Evolutionary conservation across 1,284 basidiomycete species (phyloP).

Genomic region (Tilletia indica): DNA sequence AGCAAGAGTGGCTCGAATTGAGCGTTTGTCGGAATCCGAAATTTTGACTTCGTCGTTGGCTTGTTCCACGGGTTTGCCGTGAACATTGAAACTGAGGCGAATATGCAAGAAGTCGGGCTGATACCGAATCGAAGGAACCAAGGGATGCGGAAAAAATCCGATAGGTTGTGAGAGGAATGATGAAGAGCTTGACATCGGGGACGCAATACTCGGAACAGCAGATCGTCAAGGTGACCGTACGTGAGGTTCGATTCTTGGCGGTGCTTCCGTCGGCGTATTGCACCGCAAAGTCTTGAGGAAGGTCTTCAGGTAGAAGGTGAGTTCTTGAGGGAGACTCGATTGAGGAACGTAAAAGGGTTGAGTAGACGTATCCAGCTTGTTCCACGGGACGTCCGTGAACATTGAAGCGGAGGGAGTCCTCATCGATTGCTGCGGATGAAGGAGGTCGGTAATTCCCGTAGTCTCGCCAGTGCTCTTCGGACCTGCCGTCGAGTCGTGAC

Average conservation of each 20-base stretch:
- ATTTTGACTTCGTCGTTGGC: background rate
- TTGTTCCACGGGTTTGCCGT: background rate
- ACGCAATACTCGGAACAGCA: background rate
- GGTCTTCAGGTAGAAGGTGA: background rate
- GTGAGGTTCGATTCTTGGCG: background rate
- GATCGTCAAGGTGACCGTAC: background rate
- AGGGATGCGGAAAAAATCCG: constrained; percentile 7
- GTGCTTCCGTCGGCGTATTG: background rate
- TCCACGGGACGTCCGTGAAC: no score
- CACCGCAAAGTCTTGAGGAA: background rate
- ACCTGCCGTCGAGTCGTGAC: no score
- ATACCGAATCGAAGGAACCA: background rate
- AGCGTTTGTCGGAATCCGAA: background rate
- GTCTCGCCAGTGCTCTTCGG: no score
- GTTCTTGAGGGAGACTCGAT: no score
- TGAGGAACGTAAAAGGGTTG: no score
- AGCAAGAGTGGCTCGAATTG: background rate
- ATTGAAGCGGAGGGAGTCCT: no score
- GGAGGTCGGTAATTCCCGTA: no score
- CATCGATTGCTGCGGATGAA: no score
- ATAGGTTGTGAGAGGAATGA: constrained; percentile 8
- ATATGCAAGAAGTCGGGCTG: background rate
- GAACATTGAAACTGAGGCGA: background rate
- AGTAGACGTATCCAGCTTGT: background rate
- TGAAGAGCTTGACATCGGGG: constrained; percentile 2